Percentiles rank a stretch among this genome's conserved stretches.
phyloP scores from a whole-genome alignment of 2,329 filamentous ascomycete species.

The Zalaria obscura region DNA sequence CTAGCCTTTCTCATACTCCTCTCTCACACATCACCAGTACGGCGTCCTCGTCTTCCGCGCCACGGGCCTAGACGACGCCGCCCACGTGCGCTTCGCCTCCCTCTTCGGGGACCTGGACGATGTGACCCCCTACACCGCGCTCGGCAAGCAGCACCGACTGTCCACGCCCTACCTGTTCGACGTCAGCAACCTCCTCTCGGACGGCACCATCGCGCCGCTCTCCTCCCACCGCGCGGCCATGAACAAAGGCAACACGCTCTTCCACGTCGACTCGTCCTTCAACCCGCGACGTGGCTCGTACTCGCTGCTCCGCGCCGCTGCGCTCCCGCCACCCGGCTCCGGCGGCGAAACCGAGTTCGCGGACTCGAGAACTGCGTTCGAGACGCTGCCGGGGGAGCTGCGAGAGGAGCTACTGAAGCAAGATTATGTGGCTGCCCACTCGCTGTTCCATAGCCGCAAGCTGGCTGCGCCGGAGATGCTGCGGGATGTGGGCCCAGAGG shows the following conservation, averaged over 20 bases:
- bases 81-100: constrained; percentile 36
- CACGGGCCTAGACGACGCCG: constrained; percentile 35
- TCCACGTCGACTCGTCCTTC: constrained; percentile 42
- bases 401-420: constrained; percentile 21
- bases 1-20: background rate
- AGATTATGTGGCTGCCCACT: constrained; percentile 35
- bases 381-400: constrained; percentile 26
- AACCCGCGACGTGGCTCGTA: constrained; percentile 40
- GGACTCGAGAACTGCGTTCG: constrained; percentile 38
- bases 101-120: constrained; percentile 43
- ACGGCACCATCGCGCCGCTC: constrained; percentile 29
- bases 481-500: constrained; percentile 26
- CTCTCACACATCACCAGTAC: too few relatives aligned
- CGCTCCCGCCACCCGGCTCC: constrained; percentile 32
- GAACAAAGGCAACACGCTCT: constrained; percentile 34
- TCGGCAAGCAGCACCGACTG: constrained; percentile 34
- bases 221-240: constrained; percentile 22
- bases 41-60: constrained; percentile 38
- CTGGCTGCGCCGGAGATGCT: constrained; percentile 37
- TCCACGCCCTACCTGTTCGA: constrained; percentile 41
- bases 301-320: constrained; percentile 36
- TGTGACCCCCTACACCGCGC: constrained; percentile 33
- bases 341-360: constrained; percentile 39
- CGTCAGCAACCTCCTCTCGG: constrained; percentile 38
- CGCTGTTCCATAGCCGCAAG: constrained; percentile 39